Base-by-base conservation (phyloP, 73 alveolate species). In the Diophrys appendiculata region DNA sequence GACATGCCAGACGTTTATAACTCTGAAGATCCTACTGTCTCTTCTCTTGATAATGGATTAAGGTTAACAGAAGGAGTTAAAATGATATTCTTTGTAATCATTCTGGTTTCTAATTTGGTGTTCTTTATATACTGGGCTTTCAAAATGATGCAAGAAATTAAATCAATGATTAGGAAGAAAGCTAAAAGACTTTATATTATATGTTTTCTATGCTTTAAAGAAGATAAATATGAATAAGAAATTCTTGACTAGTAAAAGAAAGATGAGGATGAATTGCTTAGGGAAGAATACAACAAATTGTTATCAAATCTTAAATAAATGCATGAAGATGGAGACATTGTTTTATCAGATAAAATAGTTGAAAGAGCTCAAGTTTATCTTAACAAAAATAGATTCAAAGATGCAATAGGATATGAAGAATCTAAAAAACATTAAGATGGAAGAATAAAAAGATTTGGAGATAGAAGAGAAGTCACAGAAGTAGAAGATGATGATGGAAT, bases 61-160 rank as follows among this genome's bases (percentile, higher is more conserved):
- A 27, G 71, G 18, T 31, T 60, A 3, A 23, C 13, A 23, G 71
- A 60, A 11, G 13, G 31, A 3, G 11, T 23, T 23, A 72, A 72
- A 29, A 43, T 35, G 35, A 52, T 72, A 23, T 72, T 72, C 53
- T 72, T 72, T 26, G 35, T 52, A 3, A 52, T 72, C 23, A 72
- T 72, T 13, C 69, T 72, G 18, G 28, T 35, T 25, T 33, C 72
- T n/a, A 84, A 84, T 54, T 2, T 77, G 2, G 31, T 43, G 5
- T 84, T 84, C 74, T 53, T 84, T 2, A 25, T 29, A 0, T 84
- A 77, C 43, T 84, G 92, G 92, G 69, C 72, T 22, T 84, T 52
- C 65, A 84, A 84, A 67, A 84, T 77, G 79, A n/a, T 32, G 13
- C 32, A 13, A 25, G 88, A 77, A 29, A 54, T 84, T 29, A 77